Evolutionary conservation across 306 rosid species (phyloP).

Genomic region (Vachellia collinsii): DNA sequence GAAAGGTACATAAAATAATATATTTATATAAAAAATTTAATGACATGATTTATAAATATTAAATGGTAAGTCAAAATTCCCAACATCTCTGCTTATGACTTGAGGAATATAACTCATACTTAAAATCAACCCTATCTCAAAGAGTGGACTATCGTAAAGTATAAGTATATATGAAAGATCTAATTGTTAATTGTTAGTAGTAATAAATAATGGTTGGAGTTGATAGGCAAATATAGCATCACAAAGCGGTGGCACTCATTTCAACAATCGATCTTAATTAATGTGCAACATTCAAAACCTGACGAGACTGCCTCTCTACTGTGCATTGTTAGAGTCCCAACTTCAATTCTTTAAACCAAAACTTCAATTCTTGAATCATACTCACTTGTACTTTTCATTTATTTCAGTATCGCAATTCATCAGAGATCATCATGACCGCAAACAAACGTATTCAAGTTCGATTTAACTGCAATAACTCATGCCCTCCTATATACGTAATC

Average conservation of each 20-base stretch:
- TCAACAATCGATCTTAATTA: background rate
- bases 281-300: constrained; percentile 13
- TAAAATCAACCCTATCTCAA: too few species aligned
- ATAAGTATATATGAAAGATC: too few species aligned
- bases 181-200: too few species aligned
- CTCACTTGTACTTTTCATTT: background rate
- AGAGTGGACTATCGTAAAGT: too few species aligned
- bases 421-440: background rate
- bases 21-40: too few species aligned
- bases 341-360: background rate
- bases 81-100: too few species aligned
- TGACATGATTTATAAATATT: too few species aligned
- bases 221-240: background rate
- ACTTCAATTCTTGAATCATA: background rate
- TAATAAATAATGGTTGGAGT: too few species aligned
- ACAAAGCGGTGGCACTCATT: constrained; percentile 30
- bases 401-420: background rate
- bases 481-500: too few species aligned
- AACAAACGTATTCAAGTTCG: background rate
- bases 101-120: too few species aligned
- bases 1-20: too few species aligned
- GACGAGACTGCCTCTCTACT: background rate
- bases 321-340: background rate
- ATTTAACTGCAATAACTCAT: constrained; percentile 6
- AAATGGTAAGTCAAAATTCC: too few species aligned